phyloP scores from a whole-genome alignment of 257 asterid species.

The Buddleja alternifolia region DNA sequence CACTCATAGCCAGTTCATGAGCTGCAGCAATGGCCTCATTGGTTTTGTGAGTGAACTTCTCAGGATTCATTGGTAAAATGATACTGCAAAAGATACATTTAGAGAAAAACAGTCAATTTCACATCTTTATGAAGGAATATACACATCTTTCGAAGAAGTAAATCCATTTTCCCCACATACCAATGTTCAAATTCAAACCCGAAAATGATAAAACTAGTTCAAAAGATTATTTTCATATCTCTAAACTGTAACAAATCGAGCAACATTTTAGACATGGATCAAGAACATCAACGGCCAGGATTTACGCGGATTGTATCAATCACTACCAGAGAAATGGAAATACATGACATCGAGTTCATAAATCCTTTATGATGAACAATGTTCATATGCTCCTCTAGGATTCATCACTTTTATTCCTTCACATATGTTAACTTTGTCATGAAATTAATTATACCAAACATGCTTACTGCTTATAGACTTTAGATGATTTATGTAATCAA shows the following conservation, averaged over 20 bases:
- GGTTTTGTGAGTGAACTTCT: conserved; percentile 74
- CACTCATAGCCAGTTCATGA: conserved; percentile 59
- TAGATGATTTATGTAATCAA: too few species aligned
- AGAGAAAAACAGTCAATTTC: not conserved
- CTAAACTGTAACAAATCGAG: too few species aligned
- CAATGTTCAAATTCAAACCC: not conserved
- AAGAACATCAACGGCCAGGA: too few species aligned
- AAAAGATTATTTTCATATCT: too few species aligned
- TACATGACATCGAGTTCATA: not conserved
- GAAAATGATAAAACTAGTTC: too few species aligned
- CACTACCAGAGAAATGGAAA: too few species aligned
- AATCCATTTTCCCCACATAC: not conserved
- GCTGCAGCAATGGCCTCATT: conserved; percentile 68
- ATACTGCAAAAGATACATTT: conserved; percentile 14
- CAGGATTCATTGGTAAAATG: conserved; percentile 59
- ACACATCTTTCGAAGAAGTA: not conserved
- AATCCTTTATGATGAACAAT: not conserved
- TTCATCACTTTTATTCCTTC: not conserved
- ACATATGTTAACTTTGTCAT: not conserved
- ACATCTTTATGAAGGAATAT: not conserved
- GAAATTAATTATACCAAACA: not conserved
- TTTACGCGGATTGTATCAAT: too few species aligned
- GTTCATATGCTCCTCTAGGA: not conserved
- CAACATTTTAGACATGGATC: too few species aligned
- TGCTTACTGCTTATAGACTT: not conserved